Base-by-base conservation (phyloP, 192 early-diverging fungal species). In the Coemansia sp. region DNA sequence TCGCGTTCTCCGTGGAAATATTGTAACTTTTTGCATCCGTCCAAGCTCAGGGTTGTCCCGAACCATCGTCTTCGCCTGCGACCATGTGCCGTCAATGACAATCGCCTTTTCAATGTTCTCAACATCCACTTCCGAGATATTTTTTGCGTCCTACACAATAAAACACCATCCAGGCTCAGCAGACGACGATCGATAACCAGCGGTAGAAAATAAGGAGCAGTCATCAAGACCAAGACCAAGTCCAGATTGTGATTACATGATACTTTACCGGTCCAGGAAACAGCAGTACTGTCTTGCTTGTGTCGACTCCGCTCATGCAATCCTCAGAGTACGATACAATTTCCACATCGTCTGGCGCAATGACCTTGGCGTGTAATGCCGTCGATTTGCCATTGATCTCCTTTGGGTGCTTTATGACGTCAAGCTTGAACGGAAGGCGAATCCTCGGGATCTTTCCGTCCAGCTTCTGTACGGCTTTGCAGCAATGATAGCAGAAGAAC, bases 1-100 rank as follows among this genome's bases (percentile, higher is more conserved):
- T 58, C 89, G 69, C 7, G 96, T 98, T 63, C 82, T 83, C 33
- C 89, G 86, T 17, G 89, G 87, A 34, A 69, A 84, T 29, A 92
- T 87, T 2, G 90, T 89, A 8, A 92, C 88, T 66, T 87, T 78
- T 23, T 67, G 82, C 40, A 88, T 59, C 7, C 62, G 67, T 25
- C 63, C 55, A n/a, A 89, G 70, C 64, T 69, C 64, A 0, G 75
- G 67, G 35, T 73, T 79, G 69, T 77, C 70, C 53, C 76, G 82
- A 68, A 72, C 76, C 78, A 88, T 90, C 25, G 66, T 76, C 52
- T 76, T 87, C 7, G 93, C 92, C 59, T 98, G 94, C 19, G 82
- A 78, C 96, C 96, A 98, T 14, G 95, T 98, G n/a, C 96, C 96
- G 70, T 98, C 95, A 49, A 98, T 87, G 9, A 98, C 95, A 57